Conservation (phyloP, 306 rosid species). For the Dryas drummondii region DNA sequence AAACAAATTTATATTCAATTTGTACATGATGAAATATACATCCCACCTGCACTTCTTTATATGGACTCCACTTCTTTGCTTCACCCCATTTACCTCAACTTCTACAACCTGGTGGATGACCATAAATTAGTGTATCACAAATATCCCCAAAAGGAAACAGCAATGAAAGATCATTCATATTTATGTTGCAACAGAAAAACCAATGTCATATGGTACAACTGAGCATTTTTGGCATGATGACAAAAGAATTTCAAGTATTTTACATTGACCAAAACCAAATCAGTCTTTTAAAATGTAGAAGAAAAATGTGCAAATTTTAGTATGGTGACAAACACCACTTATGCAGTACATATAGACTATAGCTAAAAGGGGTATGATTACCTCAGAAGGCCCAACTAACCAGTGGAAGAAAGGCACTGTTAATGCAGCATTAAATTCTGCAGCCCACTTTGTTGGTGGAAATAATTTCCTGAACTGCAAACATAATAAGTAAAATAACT, state of each 20-base stretch:
- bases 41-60: conserved; percentile 90
- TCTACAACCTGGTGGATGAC: conserved; percentile 58
- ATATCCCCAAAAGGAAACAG: conserved; percentile 9
- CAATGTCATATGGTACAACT: no score
- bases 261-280: background rate
- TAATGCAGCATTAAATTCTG: conserved; percentile 88
- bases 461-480: conserved; percentile 87
- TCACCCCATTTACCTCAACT: conserved; percentile 85
- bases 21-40: conserved; percentile 13
- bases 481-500: background rate
- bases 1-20: background rate
- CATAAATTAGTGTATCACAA: conserved; percentile 20
- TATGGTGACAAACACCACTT: background rate
- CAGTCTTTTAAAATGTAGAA: no score
- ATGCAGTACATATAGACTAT: background rate
- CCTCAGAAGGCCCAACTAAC: conserved; percentile 98
- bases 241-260: background rate
- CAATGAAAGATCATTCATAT: background rate
- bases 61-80: conserved; percentile 88
- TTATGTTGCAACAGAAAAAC: background rate
- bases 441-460: conserved; percentile 97
- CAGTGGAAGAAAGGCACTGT: conserved; percentile 95
- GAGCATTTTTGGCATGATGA: no score
- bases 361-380: conserved; percentile 17
- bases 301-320: background rate